Evolutionary conservation across 2,329 filamentous ascomycete genomes (phyloP), one percentile per base, ranked within the genome.

Genomic region (Amesomyces nigricolor): DNA sequence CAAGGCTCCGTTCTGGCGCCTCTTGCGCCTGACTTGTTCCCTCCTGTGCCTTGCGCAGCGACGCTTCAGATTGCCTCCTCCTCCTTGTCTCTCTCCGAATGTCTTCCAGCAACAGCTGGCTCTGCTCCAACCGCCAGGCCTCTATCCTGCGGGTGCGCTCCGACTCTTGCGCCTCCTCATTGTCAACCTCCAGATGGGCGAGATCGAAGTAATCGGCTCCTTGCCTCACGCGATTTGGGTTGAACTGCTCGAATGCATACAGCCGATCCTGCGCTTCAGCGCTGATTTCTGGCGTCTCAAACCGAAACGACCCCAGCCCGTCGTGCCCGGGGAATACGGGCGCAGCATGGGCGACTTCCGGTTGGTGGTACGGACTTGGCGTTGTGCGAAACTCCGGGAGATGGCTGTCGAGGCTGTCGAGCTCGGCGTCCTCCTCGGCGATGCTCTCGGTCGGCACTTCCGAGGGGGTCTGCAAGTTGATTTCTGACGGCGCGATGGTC

Each of bases 351-450:
- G 81, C 75, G 54, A 42, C 81, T 75, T 43, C 61, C 77, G 65
- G 59, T 71, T 71, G 59, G 72, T 68, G 56, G 75, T 65, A 78
- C 29, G 68, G 74, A 51, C 65, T 66, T 7, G 78, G 75, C 6
- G 75, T 76, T 44, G 89, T 84, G 50, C 90, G 83, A 67, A 96
- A 96, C 43, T 91, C 91, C 61, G 91, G 87, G 1, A 97, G 77
- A 52, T 95, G 91, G 67, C 92, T 91, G 68, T 97, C 92, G 40
- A 97, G 78, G 67, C 91, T 96, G 69, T 99, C 94, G 44, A 97
- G 77, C 68, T 97, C 92, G 26, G 79, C 83, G 59, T 89, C 87
- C 5, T 79, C 75, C 56, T 78, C 75, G 39, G 54, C 49, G 9
- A 59, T 44, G 52, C 61, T 77, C 72, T 19, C 60, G 2, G 58